phyloP scores from a whole-genome alignment of 2,329 filamentous ascomycete genomes.

The Chrysoporthe puriensis region DNA sequence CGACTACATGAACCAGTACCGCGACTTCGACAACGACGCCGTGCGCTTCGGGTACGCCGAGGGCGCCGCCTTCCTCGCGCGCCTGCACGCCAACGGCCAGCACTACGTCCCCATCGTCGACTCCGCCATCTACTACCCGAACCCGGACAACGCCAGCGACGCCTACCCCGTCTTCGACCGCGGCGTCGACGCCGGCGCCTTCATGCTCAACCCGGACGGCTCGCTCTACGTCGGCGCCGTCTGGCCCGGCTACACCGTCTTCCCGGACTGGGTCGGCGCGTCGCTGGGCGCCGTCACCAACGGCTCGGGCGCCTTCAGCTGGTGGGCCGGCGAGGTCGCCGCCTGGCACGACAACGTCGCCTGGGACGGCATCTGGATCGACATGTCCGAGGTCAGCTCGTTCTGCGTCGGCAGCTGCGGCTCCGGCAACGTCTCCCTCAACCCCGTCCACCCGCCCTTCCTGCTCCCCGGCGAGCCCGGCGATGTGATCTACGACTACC shows the following conservation, averaged over 20 bases:
- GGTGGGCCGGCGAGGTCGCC: constrained; percentile 68
- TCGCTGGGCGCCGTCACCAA: constrained; percentile 49
- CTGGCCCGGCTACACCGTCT: constrained; percentile 75
- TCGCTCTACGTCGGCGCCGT: constrained; percentile 64
- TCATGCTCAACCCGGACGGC: constrained; percentile 62
- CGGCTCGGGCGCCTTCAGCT: constrained; percentile 64
- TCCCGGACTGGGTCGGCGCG: constrained; percentile 71
- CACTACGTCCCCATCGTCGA: constrained; percentile 79
- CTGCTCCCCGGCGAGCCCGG: constrained; percentile 66
- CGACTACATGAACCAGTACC: constrained; percentile 69
- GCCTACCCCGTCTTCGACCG: constrained; percentile 64
- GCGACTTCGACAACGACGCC: constrained; percentile 66
- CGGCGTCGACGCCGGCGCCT: constrained; percentile 59
- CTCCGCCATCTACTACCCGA: constrained; percentile 70
- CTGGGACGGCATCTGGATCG: constrained; percentile 61
- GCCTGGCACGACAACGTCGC: constrained; percentile 56
- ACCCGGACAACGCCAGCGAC: constrained; percentile 70
- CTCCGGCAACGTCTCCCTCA: constrained; percentile 63
- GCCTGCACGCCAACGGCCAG: constrained; percentile 66
- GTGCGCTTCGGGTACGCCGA: constrained; percentile 59
- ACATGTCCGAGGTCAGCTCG: constrained; percentile 62
- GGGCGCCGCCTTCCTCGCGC: constrained; percentile 62
- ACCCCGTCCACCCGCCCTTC: constrained; percentile 71
- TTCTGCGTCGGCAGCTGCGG: constrained; percentile 77
- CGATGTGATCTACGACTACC: constrained; percentile 62